Evolutionary conservation across 768 basidiomycete species (phyloP).

Genomic region (Dioszegia crocea): DNA sequence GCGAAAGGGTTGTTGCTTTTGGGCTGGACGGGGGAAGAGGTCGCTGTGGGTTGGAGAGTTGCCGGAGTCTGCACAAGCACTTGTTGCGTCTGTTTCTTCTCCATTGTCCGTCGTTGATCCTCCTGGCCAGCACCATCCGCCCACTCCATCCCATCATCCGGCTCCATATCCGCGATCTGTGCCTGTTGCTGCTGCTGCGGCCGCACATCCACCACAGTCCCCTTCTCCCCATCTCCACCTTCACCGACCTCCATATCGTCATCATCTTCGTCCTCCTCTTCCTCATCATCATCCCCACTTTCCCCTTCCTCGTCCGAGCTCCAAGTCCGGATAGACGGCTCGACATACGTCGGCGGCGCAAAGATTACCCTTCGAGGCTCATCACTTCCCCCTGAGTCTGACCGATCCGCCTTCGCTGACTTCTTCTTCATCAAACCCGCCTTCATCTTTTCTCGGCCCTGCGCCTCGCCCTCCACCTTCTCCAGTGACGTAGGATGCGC

Average conservation of each 20-base stretch:
- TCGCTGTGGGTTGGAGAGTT: background rate
- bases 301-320: conserved; percentile 58
- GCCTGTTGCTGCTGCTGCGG: too few relatives aligned
- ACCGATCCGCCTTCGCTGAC: conserved; percentile 16
- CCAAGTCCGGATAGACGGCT: conserved; percentile 50
- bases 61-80: background rate
- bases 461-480: conserved; percentile 33
- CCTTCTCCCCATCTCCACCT: background rate
- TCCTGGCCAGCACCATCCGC: conserved; percentile 66
- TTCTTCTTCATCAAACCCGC: conserved; percentile 27
- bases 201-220: too few relatives aligned
- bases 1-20: conserved; percentile 43
- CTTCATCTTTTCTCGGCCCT: conserved; percentile 27
- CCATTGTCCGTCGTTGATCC: conserved; percentile 43
- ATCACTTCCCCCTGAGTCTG: conserved; percentile 10
- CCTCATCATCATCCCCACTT: conserved; percentile 61
- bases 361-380: conserved; percentile 63
- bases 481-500: conserved; percentile 38
- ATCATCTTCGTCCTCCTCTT: conserved; percentile 53
- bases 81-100: conserved; percentile 18
- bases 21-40: conserved; percentile 33
- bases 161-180: conserved; percentile 48
- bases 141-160: conserved; percentile 83
- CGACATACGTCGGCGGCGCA: conserved; percentile 57
- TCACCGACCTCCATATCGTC: conserved; percentile 51